Percentiles rank a stretch among this genome's conserved stretches.
phyloP scores from a whole-genome alignment of 371 early-diverging fungal species.

The Mucor mucedo region DNA sequence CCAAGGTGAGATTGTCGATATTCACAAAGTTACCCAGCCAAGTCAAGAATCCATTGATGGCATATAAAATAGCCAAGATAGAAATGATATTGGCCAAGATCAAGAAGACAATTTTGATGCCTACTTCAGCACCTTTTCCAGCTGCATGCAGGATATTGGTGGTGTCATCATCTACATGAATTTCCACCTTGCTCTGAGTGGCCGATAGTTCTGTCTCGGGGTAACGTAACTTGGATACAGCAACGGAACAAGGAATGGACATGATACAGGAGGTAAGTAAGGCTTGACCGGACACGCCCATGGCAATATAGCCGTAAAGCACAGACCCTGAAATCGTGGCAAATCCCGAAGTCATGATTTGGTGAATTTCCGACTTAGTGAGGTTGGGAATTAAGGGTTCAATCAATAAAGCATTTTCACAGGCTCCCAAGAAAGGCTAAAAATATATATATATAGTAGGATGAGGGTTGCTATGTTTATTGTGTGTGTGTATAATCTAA shows the following conservation, averaged over 20 bases:
- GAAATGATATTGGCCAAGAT: constrained; percentile 79
- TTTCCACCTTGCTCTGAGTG: constrained; percentile 65
- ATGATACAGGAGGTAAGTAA: constrained; percentile 84
- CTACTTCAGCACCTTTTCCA: constrained; percentile 85
- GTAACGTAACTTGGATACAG: constrained; percentile 81
- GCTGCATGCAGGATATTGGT: constrained; percentile 84
- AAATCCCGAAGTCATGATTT: constrained; percentile 86
- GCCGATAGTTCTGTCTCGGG: constrained; percentile 84
- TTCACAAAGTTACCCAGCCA: constrained; percentile 80
- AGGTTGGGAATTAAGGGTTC: constrained; percentile 76
- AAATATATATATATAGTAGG: too few relatives aligned
- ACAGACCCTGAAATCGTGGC: constrained; percentile 85
- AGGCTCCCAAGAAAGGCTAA: constrained; percentile 66
- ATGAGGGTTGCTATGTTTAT: background rate
- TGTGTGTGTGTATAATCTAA: background rate
- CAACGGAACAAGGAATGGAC: constrained; percentile 89
- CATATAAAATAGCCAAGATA: constrained; percentile 52
- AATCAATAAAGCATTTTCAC: constrained; percentile 82
- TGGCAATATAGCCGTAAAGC: constrained; percentile 66
- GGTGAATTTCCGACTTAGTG: constrained; percentile 84
- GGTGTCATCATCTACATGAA: constrained; percentile 43
- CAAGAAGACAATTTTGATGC: constrained; percentile 76
- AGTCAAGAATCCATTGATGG: constrained; percentile 74
- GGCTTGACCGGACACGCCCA: constrained; percentile 66
- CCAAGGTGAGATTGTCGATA: constrained; percentile 65